These are phyloP conservation scores for Schizophyllum amplum DNA, from an alignment of 1,284 basidiomycete species.

Conservation along the genomic window DNA sequence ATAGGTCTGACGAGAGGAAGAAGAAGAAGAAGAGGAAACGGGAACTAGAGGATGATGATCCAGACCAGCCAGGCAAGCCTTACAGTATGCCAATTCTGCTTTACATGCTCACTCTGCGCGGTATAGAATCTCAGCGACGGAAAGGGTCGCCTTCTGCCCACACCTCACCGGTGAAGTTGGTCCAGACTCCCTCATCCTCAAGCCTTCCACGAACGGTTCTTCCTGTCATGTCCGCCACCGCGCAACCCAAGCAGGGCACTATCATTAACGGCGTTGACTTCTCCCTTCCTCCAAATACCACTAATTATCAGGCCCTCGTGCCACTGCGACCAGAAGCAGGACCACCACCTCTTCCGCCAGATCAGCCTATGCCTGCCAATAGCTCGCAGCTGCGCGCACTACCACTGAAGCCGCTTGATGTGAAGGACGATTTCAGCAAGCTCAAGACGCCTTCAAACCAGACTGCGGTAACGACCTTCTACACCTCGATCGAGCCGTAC, in stretches of 20 bases:
- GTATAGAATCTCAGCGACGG: slow-evolving; percentile 42
- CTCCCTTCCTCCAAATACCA: slow-evolving; percentile 27
- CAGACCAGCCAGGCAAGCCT: slow-evolving; percentile 41
- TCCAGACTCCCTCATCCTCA: not conserved
- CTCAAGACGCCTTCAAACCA: slow-evolving; percentile 61
- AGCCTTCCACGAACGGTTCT: slow-evolving; percentile 3
- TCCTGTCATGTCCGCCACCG: slow-evolving; percentile 4
- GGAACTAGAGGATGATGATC: slow-evolving; percentile 65
- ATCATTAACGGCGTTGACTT: slow-evolving; percentile 50
- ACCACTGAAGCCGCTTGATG: slow-evolving; percentile 75
- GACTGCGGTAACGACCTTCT: slow-evolving; percentile 65
- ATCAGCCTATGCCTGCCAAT: slow-evolving; percentile 44
- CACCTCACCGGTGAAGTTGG: not conserved
- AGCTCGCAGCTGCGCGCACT: slow-evolving; percentile 23
- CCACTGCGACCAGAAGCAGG: slow-evolving; percentile 37
- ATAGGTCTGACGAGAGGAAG: slow-evolving; percentile 46
- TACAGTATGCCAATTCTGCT: slow-evolving; percentile 4
- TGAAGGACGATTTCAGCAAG: slow-evolving; percentile 82
- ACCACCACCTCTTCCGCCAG: slow-evolving; percentile 43
- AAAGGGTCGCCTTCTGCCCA: slow-evolving; percentile 47
- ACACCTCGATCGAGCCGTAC: slow-evolving; percentile 80
- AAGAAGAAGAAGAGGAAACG: slow-evolving; percentile 86
- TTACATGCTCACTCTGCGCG: too few relatives aligned
- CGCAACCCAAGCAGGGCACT: slow-evolving; percentile 24
- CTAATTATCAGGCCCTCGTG: slow-evolving; percentile 33